These are phyloP conservation scores for Aspergillus costaricaensis DNA, from an alignment of 2,329 filamentous ascomycete species.

Conservation along the genomic window DNA sequence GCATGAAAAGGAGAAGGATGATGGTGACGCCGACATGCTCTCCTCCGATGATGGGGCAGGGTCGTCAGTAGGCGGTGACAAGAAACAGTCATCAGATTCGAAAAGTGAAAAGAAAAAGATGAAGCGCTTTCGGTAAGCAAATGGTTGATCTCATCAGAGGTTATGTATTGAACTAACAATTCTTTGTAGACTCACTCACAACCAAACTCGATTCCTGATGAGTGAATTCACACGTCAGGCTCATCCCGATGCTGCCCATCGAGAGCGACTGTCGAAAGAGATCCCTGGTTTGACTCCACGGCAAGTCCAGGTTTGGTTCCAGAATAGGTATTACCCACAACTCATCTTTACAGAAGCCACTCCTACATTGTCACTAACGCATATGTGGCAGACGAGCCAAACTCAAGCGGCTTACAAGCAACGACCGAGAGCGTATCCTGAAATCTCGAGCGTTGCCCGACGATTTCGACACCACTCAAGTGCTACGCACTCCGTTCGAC, in stretches of 20 bases:
- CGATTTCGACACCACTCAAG: conserved; percentile 62
- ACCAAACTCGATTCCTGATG: conserved; percentile 96
- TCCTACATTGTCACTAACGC: conserved; percentile 12
- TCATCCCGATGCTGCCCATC: conserved; percentile 87
- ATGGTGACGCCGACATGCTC: conserved; percentile 22
- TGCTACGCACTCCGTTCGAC: conserved; percentile 57
- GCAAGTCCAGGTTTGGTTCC: conserved; percentile 98
- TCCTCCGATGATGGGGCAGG: conserved; percentile 34
- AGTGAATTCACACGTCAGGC: conserved; percentile 95
- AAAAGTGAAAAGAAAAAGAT: conserved; percentile 45
- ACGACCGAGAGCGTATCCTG: conserved; percentile 63
- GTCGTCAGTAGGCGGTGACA: conserved; percentile 31
- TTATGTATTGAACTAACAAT: conserved; percentile 6
- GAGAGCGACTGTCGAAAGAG: conserved; percentile 81
- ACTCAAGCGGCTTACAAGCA: conserved; percentile 61
- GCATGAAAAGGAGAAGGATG: conserved; percentile 23
- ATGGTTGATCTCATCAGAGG: not conserved
- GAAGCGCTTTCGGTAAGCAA: conserved; percentile 46
- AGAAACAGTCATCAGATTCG: conserved; percentile 30
- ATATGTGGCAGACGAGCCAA: conserved; percentile 55
- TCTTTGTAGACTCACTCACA: conserved; percentile 76
- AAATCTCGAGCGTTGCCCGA: conserved; percentile 61
- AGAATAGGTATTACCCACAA: conserved; percentile 71
- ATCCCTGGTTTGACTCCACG: conserved; percentile 89
- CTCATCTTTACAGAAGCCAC: not conserved